These are phyloP conservation scores for Jasminum sambac DNA, from an alignment of 257 asterid species.

Conservation along the genomic window DNA sequence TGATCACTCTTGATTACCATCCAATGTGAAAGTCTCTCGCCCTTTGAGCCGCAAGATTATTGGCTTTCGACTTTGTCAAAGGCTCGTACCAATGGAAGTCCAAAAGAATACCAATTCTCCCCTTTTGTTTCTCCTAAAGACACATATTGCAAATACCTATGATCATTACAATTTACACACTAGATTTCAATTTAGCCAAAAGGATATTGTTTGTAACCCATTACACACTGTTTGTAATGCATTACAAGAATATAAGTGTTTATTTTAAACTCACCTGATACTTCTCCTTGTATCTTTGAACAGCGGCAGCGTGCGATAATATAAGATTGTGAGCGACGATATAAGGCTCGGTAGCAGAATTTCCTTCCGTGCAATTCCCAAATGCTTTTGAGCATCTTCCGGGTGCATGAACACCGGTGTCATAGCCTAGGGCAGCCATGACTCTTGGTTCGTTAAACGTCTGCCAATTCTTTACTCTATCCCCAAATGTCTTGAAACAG, in stretches of 20 bases:
- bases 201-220: too few relatives aligned
- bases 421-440: slow-evolving; percentile 89
- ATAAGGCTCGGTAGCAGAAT: slow-evolving; percentile 93
- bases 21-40: slow-evolving; percentile 90
- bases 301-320: slow-evolving; percentile 71
- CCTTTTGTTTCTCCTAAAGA: slow-evolving; percentile 66
- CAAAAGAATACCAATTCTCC: slow-evolving; percentile 79
- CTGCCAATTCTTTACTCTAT: slow-evolving; percentile 89
- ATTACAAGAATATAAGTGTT: too few relatives aligned
- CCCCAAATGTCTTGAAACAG: slow-evolving; percentile 89
- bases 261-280: slow-evolving; percentile 49
- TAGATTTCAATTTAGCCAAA: neutral
- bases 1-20: slow-evolving; percentile 48
- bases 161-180: too few relatives aligned
- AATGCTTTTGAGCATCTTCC: slow-evolving; percentile 87
- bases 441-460: slow-evolving; percentile 92
- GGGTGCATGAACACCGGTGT: slow-evolving; percentile 75
- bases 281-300: slow-evolving; percentile 61
- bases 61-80: slow-evolving; percentile 59
- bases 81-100: slow-evolving; percentile 94
- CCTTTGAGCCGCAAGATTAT: slow-evolving; percentile 77
- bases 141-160: neutral
- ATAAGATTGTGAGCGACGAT: slow-evolving; percentile 82
- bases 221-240: too few relatives aligned
- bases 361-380: slow-evolving; percentile 74